Evolutionary conservation across 768 basidiomycete species (phyloP), one percentile per base, ranked within the genome.

Genomic region (Rhizopogon roseolus): DNA sequence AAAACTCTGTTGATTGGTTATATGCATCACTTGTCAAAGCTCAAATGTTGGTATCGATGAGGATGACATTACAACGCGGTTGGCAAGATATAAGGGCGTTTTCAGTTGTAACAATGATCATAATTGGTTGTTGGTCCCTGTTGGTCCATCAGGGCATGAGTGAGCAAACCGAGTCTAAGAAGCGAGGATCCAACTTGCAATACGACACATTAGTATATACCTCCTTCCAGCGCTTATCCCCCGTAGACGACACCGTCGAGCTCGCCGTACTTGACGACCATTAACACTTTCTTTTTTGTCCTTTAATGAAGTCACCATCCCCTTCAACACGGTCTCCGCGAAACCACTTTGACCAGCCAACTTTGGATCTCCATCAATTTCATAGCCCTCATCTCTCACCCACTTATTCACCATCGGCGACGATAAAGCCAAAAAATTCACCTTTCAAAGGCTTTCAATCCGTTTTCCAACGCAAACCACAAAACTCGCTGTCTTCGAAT

Each of bases 381-480:
- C 63, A 57, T 54, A 59, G 53, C 51, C 55, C 62, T 58, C 64
- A 78, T 57, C 74, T 74, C 59, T 76, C 80, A 36, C 76, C 81
- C 45, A 69, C 80, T 19, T 75, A 62, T 52, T 50, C 64, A 17
- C 73, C 77, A 16, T 67, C 75, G n/a, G 54, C 64, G 34, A 36
- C 34, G 4, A 4, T 36, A 27, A 66, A 60, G 44, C 52, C 62
- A 46, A 80, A 72, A 63, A 59, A 66, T 4, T 57, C 64, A 1
- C 6, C 64, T 19, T 52, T 74, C 65, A 66, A 71, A 60, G 68
- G 67, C 41, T 72, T 86, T 56, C 76, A 78, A 38, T 69, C 80
- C 17, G 79, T 85, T 48, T 85, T 86, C 56, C 60, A 70, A 49
- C 77, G 81, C 49, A 62, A 64, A 71, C 72, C 67, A 6, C 64